phyloP scores from a whole-genome alignment of 1,284 basidiomycete species.

The Omphalotus olearius region DNA sequence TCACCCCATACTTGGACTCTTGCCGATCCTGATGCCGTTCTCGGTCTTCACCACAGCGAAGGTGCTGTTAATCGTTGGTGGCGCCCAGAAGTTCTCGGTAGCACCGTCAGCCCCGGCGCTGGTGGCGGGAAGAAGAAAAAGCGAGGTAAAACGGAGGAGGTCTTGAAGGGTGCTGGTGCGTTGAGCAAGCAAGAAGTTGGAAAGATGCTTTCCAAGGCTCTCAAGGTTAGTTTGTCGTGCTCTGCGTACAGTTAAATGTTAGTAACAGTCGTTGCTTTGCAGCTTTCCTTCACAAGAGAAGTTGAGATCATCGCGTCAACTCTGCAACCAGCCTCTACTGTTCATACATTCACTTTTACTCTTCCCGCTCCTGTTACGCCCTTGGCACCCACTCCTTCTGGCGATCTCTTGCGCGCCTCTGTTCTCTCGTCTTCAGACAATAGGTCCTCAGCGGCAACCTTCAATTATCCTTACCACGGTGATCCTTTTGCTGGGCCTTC shows the following conservation, averaged over 20 bases:
- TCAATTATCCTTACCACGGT: slow-evolving; percentile 65
- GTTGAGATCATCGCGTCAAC: slow-evolving; percentile 94
- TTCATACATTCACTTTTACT: slow-evolving; percentile 89
- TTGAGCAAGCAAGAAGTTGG: slow-evolving; percentile 80
- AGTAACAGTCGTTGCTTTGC: slow-evolving; percentile 4
- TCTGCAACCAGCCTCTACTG: slow-evolving; percentile 85
- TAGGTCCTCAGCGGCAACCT: slow-evolving; percentile 55
- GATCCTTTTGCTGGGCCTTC: slow-evolving; percentile 75
- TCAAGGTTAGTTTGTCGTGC: slow-evolving; percentile 59
- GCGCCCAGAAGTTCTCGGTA: slow-evolving; percentile 91
- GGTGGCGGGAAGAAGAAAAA: slow-evolving; percentile 63
- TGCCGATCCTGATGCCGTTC: slow-evolving; percentile 83
- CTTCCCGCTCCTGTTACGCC: slow-evolving; percentile 71
- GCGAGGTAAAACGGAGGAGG: slow-evolving; percentile 56
- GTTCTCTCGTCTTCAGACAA: slow-evolving; percentile 58
- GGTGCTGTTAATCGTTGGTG: slow-evolving; percentile 91
- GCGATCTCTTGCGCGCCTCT: slow-evolving; percentile 70
- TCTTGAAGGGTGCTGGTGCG: slow-evolving; percentile 65
- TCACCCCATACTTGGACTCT: slow-evolving; percentile 91
- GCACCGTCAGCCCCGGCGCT: slow-evolving; percentile 83
- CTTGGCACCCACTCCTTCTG: slow-evolving; percentile 61
- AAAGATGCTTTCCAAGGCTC: slow-evolving; percentile 85
- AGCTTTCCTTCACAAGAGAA: slow-evolving; percentile 87
- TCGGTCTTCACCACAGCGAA: slow-evolving; percentile 81
- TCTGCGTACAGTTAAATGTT: background rate